These are phyloP conservation scores for Thyridium curvatum DNA, from an alignment of 2,329 filamentous ascomycete species.

Conservation along the genomic window DNA sequence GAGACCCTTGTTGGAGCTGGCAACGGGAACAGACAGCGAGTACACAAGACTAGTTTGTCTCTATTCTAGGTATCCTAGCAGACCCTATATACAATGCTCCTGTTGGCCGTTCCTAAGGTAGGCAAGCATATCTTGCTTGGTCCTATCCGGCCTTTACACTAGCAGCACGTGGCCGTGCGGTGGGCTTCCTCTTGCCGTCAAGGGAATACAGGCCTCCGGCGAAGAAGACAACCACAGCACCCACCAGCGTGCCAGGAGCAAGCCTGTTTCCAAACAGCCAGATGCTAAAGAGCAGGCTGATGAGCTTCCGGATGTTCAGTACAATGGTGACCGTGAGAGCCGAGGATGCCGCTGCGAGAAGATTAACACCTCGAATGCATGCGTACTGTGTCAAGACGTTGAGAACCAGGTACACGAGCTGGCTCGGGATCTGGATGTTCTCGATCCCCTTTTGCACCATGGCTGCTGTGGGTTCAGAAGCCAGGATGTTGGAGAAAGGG, in stretches of 20 bases:
- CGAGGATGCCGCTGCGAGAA: constrained; percentile 82
- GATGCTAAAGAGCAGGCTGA: constrained; percentile 85
- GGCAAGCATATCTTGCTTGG: too few species aligned
- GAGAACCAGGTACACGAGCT: constrained; percentile 62
- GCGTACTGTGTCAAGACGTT: constrained; percentile 89
- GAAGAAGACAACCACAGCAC: constrained; percentile 80
- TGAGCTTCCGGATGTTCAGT: constrained; percentile 88
- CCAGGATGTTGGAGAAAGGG: constrained; percentile 22
- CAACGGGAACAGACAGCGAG: too few species aligned
- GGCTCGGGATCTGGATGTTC: constrained; percentile 51
- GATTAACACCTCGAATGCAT: constrained; percentile 92
- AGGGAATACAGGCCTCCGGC: constrained; percentile 88
- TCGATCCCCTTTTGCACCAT: constrained; percentile 29
- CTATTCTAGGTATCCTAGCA: too few species aligned
- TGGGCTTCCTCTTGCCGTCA: constrained; percentile 44
- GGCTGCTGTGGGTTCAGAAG: constrained; percentile 22
- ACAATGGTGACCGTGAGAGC: constrained; percentile 96
- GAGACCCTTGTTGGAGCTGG: too few species aligned
- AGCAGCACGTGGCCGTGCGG: constrained; percentile 17
- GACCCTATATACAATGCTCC: too few species aligned
- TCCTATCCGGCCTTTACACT: constrained; percentile 17
- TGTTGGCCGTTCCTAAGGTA: too few species aligned
- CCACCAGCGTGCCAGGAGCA: constrained; percentile 68
- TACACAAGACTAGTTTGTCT: too few species aligned
- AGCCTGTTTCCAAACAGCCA: constrained; percentile 89